Percentiles rank a stretch among this genome's conserved stretches.
Evolutionary conservation across 768 basidiomycete genomes (phyloP).

Genomic region (Mycena maculata): DNA sequence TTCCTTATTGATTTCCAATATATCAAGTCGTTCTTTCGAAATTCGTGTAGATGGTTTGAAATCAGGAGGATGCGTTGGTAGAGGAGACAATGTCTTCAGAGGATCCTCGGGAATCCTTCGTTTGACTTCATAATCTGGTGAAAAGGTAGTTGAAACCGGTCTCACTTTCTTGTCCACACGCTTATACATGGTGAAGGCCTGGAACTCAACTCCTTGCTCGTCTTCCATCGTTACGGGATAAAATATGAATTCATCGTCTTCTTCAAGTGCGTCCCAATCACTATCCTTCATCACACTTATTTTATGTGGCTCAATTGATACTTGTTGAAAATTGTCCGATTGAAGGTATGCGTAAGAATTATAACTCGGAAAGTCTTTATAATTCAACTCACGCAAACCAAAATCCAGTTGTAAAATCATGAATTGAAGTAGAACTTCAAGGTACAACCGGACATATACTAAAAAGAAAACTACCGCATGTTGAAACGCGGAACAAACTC

Average conservation of each 20-base stretch:
- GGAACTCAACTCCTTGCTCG: neutral
- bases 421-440: neutral
- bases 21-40: conserved; percentile 32
- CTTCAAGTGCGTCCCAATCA: neutral
- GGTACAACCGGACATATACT: neutral
- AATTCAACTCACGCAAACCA: neutral
- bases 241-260: neutral
- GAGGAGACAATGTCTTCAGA: conserved; percentile 22
- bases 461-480: neutral
- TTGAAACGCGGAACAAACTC: neutral
- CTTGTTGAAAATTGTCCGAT: neutral
- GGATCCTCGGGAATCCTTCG: conserved; percentile 40
- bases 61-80: conserved; percentile 34
- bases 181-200: conserved; percentile 16
- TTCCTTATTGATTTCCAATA: conserved; percentile 36
- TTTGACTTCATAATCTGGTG: conserved; percentile 35
- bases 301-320: too few species aligned
- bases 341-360: neutral
- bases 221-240: neutral
- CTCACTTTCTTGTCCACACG: conserved; percentile 31
- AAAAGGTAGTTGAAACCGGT: conserved; percentile 35
- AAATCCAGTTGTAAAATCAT: neutral
- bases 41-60: conserved; percentile 33
- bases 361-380: neutral
- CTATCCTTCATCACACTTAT: neutral